phyloP scores from a whole-genome alignment of 805 yeast genomes.

The Candida cerambycidarum region DNA sequence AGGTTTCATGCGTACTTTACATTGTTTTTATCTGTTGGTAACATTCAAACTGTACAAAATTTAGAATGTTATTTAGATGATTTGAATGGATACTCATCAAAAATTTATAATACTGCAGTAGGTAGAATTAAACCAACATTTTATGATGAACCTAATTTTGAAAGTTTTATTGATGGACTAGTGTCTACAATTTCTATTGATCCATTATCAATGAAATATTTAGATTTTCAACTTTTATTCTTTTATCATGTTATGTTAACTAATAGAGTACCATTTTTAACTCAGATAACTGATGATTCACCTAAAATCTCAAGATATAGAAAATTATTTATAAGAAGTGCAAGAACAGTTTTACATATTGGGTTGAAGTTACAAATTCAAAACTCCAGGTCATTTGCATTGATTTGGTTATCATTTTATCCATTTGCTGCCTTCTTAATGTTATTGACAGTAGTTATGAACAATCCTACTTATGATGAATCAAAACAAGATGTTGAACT shows the following conservation, averaged over 20 bases:
- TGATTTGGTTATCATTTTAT: conserved; percentile 22
- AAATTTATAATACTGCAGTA: conserved; percentile 17
- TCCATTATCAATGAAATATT: conserved; percentile 4
- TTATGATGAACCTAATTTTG: conserved; percentile 33
- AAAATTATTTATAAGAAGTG: conserved; percentile 28
- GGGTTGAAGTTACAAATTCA: conserved; percentile 16
- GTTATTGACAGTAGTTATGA: conserved; percentile 25
- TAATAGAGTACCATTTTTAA: conserved; percentile 32
- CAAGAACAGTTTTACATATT: conserved; percentile 28
- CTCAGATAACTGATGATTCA: conserved; percentile 13
- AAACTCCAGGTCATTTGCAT: conserved; percentile 15
- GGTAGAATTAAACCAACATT: conserved; percentile 27
- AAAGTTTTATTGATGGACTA: neutral
- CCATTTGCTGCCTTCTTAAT: conserved; percentile 30
- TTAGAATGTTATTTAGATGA: conserved; percentile 24
- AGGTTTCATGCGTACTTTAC: conserved; percentile 28
- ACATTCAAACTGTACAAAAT: conserved; percentile 18
- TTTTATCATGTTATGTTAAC: conserved; percentile 28
- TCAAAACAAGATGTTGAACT: conserved; percentile 22
- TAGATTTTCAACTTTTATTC: conserved; percentile 22
- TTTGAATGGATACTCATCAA: conserved; percentile 26
- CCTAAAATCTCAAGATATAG: conserved; percentile 20
- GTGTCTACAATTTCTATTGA: neutral
- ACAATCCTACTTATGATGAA: conserved; percentile 21
- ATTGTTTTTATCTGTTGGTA: conserved; percentile 30